Evolutionary conservation across 441 rosid species (phyloP).

Genomic region (Populus hybrid): DNA sequence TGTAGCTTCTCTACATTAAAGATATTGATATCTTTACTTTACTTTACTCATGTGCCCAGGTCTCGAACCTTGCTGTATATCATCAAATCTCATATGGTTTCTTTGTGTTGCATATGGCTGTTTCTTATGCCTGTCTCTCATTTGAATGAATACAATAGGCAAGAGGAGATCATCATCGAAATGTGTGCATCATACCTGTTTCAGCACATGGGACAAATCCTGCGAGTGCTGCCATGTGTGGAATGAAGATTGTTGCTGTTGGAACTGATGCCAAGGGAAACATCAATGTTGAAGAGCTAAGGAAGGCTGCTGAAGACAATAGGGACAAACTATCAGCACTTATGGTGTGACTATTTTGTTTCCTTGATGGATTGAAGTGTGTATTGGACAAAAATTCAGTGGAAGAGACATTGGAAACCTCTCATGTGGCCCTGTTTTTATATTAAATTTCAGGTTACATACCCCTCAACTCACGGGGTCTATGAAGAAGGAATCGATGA

Average conservation of each 20-base stretch:
- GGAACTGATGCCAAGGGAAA: conserved; percentile 98
- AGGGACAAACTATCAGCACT: conserved; percentile 87
- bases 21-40: background rate
- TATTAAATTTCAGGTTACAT: conserved; percentile 62
- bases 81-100: background rate
- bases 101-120: background rate
- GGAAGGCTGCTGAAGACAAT: conserved; percentile 88
- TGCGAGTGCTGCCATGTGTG: conserved; percentile 99
- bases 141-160: conserved; percentile 45
- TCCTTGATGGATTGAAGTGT: background rate
- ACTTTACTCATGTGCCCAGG: background rate
- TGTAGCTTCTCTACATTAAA: background rate
- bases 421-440: background rate
- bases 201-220: conserved; percentile 99
- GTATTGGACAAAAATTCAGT: background rate
- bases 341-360: conserved; percentile 46
- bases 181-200: conserved; percentile 95
- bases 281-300: conserved; percentile 82
- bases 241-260: conserved; percentile 91
- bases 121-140: background rate
- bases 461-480: conserved; percentile 96
- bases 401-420: background rate
- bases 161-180: conserved; percentile 93
- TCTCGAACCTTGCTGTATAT: background rate
- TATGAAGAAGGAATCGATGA: conserved; percentile 95